Percentiles rank a stretch among this genome's conserved stretches.
Conservation (phyloP, 371 early-diverging fungal genomes). For the Mortierella polycephala region DNA sequence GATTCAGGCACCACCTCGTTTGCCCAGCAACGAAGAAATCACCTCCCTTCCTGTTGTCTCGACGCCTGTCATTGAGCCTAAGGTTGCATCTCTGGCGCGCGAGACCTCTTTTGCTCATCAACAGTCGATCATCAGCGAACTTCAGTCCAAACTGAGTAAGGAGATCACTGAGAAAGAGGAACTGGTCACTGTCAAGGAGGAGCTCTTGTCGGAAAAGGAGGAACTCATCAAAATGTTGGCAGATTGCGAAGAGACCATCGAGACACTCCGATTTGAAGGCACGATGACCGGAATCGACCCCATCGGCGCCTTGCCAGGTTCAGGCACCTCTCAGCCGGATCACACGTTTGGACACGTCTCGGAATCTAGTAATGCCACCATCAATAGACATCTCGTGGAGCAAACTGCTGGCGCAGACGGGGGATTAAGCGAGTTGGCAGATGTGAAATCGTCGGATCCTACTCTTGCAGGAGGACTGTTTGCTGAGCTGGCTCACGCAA, state of each 20-base stretch:
- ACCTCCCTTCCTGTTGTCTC: background rate
- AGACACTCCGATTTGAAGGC: conserved; percentile 67
- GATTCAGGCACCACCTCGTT: conserved; percentile 45
- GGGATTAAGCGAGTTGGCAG: background rate
- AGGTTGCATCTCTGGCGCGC: conserved; percentile 52
- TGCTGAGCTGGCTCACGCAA: conserved; percentile 49
- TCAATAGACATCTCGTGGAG: conserved; percentile 37
- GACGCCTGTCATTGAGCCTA: conserved; percentile 18
- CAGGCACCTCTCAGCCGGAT: conserved; percentile 10
- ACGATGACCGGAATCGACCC: conserved; percentile 16
- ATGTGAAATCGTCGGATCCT: conserved; percentile 17
- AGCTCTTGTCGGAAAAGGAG: conserved; percentile 30
- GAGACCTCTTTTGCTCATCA: conserved; percentile 52
- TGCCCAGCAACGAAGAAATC: conserved; percentile 24
- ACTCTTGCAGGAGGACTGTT: conserved; percentile 43
- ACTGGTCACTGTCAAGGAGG: conserved; percentile 25
- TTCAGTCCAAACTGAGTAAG: conserved; percentile 38
- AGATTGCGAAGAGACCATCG: conserved; percentile 67
- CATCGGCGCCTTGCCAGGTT: background rate
- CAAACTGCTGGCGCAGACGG: background rate
- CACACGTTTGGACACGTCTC: background rate
- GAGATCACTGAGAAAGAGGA: conserved; percentile 44
- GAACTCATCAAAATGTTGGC: conserved; percentile 65
- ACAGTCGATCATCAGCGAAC: conserved; percentile 50
- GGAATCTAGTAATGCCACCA: conserved; percentile 27